These are phyloP conservation scores for Ceriops tagal DNA, from an alignment of 345 rosid species.

Conservation along the genomic window DNA sequence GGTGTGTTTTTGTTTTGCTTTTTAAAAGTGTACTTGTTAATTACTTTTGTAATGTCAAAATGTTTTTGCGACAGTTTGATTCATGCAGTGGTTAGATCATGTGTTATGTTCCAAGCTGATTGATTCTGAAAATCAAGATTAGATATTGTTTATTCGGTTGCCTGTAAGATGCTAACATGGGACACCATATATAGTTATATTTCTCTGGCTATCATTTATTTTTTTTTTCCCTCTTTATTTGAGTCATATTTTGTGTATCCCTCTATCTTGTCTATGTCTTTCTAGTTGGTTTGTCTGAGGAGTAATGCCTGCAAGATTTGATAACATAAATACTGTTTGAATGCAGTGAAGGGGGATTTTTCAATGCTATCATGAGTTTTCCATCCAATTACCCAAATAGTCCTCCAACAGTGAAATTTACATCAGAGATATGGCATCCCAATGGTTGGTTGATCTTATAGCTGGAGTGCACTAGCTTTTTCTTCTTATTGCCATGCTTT, in stretches of 20 bases:
- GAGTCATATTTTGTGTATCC: too few species aligned
- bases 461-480: background rate
- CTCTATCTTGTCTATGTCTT: too few species aligned
- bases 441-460: constrained; percentile 50
- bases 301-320: background rate
- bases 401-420: constrained; percentile 86
- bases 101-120: background rate
- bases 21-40: background rate
- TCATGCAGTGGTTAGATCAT: background rate
- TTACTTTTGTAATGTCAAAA: background rate
- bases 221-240: too few species aligned
- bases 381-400: constrained; percentile 89
- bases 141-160: background rate
- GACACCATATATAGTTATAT: too few species aligned
- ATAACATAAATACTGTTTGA: background rate
- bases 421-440: constrained; percentile 97
- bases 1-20: background rate
- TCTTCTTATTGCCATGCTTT: background rate
- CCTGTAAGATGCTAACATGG: background rate
- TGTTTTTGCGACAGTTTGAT: background rate
- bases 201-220: too few species aligned
- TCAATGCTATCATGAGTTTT: constrained; percentile 88
- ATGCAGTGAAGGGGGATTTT: constrained; percentile 94
- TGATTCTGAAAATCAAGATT: background rate
- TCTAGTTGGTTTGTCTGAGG: too few species aligned